These are phyloP conservation scores for Simmondsia chinensis DNA, from an alignment of 148 eudicot genomes.

Conservation along the genomic window DNA sequence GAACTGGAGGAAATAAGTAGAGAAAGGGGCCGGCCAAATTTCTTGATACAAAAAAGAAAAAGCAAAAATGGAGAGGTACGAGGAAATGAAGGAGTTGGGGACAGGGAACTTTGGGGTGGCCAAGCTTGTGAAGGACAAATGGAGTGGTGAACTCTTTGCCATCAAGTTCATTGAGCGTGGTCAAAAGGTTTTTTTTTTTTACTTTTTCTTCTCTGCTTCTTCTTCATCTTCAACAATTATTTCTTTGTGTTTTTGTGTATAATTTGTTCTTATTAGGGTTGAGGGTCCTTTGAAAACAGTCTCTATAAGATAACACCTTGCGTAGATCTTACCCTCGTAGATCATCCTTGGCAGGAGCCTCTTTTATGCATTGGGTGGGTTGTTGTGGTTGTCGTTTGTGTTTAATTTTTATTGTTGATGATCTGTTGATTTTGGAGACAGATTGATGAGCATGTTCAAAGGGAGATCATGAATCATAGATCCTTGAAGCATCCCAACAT, in stretches of 20 bases:
- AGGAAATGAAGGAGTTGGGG: constrained; percentile 29
- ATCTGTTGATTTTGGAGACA: constrained; percentile 8
- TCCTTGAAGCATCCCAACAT: constrained; percentile 69
- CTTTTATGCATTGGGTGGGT: not conserved
- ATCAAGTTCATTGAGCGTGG: constrained; percentile 78
- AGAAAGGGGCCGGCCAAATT: not conserved
- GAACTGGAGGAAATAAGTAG: not conserved
- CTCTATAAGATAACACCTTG: too few relatives aligned
- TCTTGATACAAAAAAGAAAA: not conserved
- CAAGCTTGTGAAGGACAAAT: constrained; percentile 33
- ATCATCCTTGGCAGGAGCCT: too few relatives aligned
- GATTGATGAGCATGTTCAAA: constrained; percentile 79
- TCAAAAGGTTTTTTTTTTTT: constrained; percentile 26
- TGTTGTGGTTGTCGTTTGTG: not conserved
- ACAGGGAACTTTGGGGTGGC: constrained; percentile 44
- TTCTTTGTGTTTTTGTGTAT: not conserved
- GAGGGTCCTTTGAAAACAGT: not conserved
- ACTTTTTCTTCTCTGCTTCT: not conserved
- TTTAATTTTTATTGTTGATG: not conserved
- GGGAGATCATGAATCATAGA: constrained; percentile 77
- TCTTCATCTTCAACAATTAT: not conserved
- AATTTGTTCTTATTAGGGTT: not conserved
- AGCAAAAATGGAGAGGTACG: constrained; percentile 25
- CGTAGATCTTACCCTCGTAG: too few relatives aligned
- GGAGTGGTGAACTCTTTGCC: constrained; percentile 22